Percentiles rank a stretch among this genome's conserved stretches.
Conservation (phyloP, 257 asterid species). For the Solanum sparsipilum region DNA sequence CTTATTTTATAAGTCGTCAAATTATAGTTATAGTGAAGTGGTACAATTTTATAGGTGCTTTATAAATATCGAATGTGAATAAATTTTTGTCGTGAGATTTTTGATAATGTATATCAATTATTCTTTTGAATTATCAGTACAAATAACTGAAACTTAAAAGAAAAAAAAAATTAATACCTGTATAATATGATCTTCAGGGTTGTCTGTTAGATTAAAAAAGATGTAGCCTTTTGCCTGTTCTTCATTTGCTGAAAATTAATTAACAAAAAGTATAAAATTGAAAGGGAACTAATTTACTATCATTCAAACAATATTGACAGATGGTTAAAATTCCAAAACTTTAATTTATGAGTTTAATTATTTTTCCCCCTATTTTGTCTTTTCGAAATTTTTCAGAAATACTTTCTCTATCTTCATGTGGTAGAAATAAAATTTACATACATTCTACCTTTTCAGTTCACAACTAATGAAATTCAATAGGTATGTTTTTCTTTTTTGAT, state of each 20-base stretch:
- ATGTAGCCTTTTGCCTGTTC: conserved; percentile 27
- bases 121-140: neutral
- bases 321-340: neutral
- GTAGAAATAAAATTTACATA: neutral
- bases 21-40: neutral
- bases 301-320: neutral
- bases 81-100: neutral
- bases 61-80: neutral
- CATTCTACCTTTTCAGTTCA: neutral
- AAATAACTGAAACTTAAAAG: neutral
- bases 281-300: neutral
- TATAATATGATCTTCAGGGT: conserved; percentile 46
- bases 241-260: conserved; percentile 9
- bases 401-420: neutral
- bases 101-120: neutral
- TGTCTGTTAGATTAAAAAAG: conserved; percentile 33
- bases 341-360: neutral
- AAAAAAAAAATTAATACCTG: conserved; percentile 25
- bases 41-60: neutral
- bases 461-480: neutral
- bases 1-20: too few species aligned
- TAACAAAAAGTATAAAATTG: neutral
- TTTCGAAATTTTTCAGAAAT: neutral
- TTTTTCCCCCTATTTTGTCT: neutral
- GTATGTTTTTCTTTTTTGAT: too few species aligned